phyloP scores from a whole-genome alignment of 345 rosid genomes.

The Microcos paniculata region DNA sequence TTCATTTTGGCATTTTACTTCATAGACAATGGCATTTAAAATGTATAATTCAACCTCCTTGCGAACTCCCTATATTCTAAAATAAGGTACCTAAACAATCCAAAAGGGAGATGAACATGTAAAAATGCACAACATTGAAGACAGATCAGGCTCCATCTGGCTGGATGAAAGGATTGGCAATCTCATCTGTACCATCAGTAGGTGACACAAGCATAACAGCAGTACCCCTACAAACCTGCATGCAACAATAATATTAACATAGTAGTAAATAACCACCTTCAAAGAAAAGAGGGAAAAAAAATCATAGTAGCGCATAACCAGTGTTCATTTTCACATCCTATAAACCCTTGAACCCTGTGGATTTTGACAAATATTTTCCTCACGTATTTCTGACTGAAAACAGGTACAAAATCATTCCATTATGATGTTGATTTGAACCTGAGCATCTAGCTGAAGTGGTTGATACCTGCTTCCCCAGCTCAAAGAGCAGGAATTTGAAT shows the following conservation, averaged over 20 bases:
- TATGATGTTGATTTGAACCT: too few relatives aligned
- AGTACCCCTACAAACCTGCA: constrained; percentile 95
- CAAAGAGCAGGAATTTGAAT: too few relatives aligned
- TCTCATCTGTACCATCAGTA: constrained; percentile 97
- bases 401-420: neutral
- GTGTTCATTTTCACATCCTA: neutral
- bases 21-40: neutral
- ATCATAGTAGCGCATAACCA: neutral
- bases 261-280: too few relatives aligned
- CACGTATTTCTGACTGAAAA: neutral
- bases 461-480: too few relatives aligned
- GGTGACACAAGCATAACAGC: constrained; percentile 99
- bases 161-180: constrained; percentile 89
- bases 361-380: neutral
- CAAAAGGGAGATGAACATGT: neutral
- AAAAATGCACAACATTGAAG: neutral
- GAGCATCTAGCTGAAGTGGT: too few relatives aligned
- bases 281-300: too few relatives aligned
- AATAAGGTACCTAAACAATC: neutral
- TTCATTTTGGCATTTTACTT: neutral
- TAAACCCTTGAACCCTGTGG: neutral
- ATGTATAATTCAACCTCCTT: neutral
- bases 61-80: neutral
- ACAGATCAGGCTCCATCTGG: constrained; percentile 70
- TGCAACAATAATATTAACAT: neutral